Base-by-base conservation (phyloP, 1,139 yeast genomes). In the Yamadazyma oceani region DNA sequence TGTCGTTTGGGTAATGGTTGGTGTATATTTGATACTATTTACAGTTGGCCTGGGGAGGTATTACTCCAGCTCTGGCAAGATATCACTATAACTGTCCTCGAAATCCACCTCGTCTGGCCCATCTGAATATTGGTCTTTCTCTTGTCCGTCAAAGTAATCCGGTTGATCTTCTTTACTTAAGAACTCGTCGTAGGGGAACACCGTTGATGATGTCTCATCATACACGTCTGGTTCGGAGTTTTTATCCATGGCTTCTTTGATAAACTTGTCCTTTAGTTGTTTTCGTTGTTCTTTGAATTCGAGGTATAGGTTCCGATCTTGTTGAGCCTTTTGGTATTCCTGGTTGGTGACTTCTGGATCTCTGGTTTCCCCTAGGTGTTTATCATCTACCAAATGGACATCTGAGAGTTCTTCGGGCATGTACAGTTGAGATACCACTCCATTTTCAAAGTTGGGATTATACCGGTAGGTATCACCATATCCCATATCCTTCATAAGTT, bases 391-490 rank as follows among this genome's bases (percentile, higher is more conserved):
- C 41, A 78, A 66, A 35, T 52, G 59, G 3, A 57, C 43, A 7
- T 54, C 62, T 7, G 54, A 55, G 27, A 72, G 46, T 28, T 71
- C 80, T 8, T 67, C 64, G 0, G 95, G 94, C 49, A 85, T 64
- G 49, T 85, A 86, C 10, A 67, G 73, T 57, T 94, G 98, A 29
- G 64, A 55, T 2, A 87, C 95, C 35, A 64, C 58, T 0, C 97
- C 98, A 44, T 82, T 78, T 31, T 66, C 66, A 57, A 58, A 92
- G 44, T 78, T 73, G 0, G 98, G 98, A 49, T 89, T 89, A 58
- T 92, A 94, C 56, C 88, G 86, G 62, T 92, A 92, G 14, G 80
- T 82, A 39, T 82, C 78, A 9, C 88, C 85, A 55, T 89, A 90
- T 0, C 96, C 97, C 46, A 90, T 56, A 36, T 87, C 95, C 43